phyloP scores from a whole-genome alignment of 2,329 filamentous ascomycete genomes.

The Botrytis sinoallii region DNA sequence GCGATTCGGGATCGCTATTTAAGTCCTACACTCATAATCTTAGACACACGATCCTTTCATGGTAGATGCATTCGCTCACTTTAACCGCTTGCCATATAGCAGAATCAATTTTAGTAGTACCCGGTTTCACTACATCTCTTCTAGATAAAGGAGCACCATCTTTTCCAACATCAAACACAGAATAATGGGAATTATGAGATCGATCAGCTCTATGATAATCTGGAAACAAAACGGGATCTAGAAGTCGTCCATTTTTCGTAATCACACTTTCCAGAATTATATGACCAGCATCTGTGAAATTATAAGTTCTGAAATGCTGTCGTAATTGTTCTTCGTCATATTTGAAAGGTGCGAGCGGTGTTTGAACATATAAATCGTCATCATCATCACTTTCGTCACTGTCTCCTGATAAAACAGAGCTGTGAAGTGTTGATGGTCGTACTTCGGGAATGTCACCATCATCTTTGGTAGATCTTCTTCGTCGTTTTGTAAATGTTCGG shows the following conservation, averaged over 20 bases:
- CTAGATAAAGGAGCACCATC: constrained; percentile 32
- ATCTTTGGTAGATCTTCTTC: constrained; percentile 8
- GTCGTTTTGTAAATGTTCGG: constrained; percentile 13
- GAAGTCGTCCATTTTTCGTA: constrained; percentile 23
- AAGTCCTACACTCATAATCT: constrained; percentile 26
- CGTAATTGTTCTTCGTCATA: constrained; percentile 46
- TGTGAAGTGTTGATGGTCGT: constrained; percentile 23
- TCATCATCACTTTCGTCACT: constrained; percentile 41
- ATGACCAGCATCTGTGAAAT: constrained; percentile 43
- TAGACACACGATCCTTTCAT: neutral
- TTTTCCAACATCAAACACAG: constrained; percentile 32
- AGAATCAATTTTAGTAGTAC: constrained; percentile 29
- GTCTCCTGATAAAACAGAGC: constrained; percentile 35
- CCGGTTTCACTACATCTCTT: constrained; percentile 24
- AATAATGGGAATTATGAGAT: constrained; percentile 32
- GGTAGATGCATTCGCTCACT: constrained; percentile 20
- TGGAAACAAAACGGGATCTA: constrained; percentile 27
- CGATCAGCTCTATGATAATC: constrained; percentile 26
- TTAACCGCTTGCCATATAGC: constrained; percentile 32
- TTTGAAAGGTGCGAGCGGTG: constrained; percentile 40
- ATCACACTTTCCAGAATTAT: constrained; percentile 41
- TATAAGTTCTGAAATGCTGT: constrained; percentile 44
- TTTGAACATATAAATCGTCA: constrained; percentile 42
- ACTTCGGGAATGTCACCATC: neutral
- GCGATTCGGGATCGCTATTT: constrained; percentile 25